These are phyloP conservation scores for Fusarium napiforme DNA, from an alignment of 2,329 filamentous ascomycete species.

Conservation along the genomic window DNA sequence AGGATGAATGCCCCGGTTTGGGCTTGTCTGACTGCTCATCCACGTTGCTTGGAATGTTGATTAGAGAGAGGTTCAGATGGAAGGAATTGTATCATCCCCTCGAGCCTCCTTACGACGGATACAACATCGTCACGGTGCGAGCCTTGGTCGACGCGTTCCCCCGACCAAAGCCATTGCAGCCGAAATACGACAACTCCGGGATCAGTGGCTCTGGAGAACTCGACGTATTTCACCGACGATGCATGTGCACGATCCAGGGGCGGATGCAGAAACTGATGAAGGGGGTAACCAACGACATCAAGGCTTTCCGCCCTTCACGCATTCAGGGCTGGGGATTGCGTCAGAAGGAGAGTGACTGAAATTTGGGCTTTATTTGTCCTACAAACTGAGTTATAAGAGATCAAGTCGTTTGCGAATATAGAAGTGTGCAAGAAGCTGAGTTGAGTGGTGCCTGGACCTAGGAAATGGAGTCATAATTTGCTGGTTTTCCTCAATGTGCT, in stretches of 20 bases:
- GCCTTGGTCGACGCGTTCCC: no score
- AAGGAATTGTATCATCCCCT: no score
- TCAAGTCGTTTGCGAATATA: accelerated
- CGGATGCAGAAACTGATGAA: no score
- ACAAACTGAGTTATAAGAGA: accelerated
- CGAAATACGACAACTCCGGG: no score
- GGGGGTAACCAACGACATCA: no score
- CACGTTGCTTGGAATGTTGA: not conserved
- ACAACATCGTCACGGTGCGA: no score
- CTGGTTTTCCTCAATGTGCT: not conserved
- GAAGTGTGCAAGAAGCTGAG: not conserved
- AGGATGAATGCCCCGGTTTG: not conserved
- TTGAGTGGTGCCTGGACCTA: not conserved
- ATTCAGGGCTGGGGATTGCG: not conserved
- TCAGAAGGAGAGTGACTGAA: not conserved
- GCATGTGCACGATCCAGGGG: no score
- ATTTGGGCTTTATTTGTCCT: accelerated
- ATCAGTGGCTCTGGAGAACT: no score
- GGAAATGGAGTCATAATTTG: not conserved
- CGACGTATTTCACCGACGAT: no score
- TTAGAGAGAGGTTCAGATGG: not conserved
- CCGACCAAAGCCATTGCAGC: no score
- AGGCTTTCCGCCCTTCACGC: no score
- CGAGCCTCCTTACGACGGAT: no score
- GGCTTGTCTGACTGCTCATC: not conserved